Conservation (phyloP, 2,329 filamentous ascomycete genomes). For the Periconia macrospinosa region DNA sequence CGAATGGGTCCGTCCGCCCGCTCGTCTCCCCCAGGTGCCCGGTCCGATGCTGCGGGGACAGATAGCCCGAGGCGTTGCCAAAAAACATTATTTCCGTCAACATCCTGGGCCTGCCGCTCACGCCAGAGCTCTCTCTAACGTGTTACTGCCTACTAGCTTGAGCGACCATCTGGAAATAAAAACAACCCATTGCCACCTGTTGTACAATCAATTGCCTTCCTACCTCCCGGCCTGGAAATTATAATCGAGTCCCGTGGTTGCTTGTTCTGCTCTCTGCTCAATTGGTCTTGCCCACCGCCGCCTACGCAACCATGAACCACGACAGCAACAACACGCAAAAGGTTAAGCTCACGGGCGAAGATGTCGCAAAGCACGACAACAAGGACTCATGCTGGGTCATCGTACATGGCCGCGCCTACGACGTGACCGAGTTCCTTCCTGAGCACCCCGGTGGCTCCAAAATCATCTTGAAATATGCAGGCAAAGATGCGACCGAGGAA, state of each 20-base stretch:
- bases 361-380: constrained; percentile 72
- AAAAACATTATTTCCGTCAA: constrained; percentile 28
- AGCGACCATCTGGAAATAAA: constrained; percentile 14
- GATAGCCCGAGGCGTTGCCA: constrained; percentile 31
- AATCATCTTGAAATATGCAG: constrained; percentile 86
- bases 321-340: constrained; percentile 45
- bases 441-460: constrained; percentile 70
- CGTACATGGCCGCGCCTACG: constrained; percentile 68
- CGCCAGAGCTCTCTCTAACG: not conserved
- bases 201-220: not conserved
- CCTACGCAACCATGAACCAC: constrained; percentile 46
- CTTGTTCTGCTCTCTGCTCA: not conserved
- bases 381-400: constrained; percentile 78
- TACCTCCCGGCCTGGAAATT: too few species aligned
- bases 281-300: constrained; percentile 7
- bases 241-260: not conserved
- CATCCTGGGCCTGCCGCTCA: constrained; percentile 32
- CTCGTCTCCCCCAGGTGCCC: too few species aligned
- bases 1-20: too few species aligned
- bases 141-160: constrained; percentile 16
- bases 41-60: constrained; percentile 20
- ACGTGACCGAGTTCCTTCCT: constrained; percentile 67
- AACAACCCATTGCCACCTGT: not conserved
- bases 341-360: constrained; percentile 48
- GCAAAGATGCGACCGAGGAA: constrained; percentile 47